Evolutionary conservation across 371 early-diverging fungal genomes (phyloP).

Genomic region (Mortierella sp.): DNA sequence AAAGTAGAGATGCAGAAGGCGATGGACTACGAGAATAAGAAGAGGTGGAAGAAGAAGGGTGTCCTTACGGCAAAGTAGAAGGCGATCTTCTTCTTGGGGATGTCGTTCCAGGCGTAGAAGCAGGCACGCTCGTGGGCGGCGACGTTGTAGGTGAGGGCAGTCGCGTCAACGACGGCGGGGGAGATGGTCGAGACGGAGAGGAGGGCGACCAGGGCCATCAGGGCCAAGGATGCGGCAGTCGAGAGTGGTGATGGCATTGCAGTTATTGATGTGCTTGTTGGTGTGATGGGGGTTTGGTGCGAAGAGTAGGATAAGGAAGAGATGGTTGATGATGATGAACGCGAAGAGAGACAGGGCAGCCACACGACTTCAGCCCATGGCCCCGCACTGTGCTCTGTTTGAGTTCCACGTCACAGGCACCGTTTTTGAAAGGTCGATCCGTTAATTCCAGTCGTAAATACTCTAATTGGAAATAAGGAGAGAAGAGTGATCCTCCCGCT

Average conservation of each 20-base stretch:
- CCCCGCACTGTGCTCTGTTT: neutral
- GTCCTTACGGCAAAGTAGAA: constrained; percentile 96
- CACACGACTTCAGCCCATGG: neutral
- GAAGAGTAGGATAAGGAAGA: neutral
- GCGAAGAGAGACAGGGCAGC: neutral
- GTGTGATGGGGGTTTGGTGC: neutral
- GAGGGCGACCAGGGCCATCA: constrained; percentile 46
- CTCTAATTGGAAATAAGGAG: neutral
- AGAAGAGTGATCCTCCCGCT: neutral
- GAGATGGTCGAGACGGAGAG: constrained; percentile 41
- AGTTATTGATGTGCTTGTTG: neutral
- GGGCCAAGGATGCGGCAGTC: constrained; percentile 38
- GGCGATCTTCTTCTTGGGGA: constrained; percentile 87
- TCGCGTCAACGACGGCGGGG: constrained; percentile 58
- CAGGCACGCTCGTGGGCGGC: constrained; percentile 90
- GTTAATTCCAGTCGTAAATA: neutral
- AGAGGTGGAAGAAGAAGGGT: neutral
- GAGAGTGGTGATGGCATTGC: constrained; percentile 42
- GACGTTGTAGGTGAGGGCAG: constrained; percentile 89
- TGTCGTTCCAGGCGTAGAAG: constrained; percentile 79
- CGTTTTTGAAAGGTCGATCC: neutral
- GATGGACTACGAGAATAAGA: neutral
- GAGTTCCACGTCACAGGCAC: neutral
- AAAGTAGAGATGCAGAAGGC: constrained; percentile 38
- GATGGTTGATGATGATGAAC: constrained; percentile 22